These are phyloP conservation scores for Aspergillus hortae DNA, from an alignment of 2,329 filamentous ascomycete species.

Conservation along the genomic window DNA sequence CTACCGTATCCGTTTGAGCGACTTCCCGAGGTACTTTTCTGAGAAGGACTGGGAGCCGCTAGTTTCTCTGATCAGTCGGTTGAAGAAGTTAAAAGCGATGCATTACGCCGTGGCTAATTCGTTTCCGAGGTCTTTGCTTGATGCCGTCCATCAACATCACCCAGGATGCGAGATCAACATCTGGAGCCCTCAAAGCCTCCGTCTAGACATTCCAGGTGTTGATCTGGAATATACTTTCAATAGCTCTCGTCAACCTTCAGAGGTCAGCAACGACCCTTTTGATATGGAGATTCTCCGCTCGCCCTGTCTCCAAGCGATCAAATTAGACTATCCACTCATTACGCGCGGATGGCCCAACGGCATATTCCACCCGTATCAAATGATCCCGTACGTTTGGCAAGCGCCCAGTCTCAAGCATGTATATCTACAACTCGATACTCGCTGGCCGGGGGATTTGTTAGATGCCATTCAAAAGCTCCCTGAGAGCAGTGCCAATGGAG, in stretches of 20 bases:
- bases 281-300: background rate
- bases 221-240: no score
- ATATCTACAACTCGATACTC: background rate
- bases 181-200: conserved; percentile 1
- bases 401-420: background rate
- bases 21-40: background rate
- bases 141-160: conserved; percentile 1
- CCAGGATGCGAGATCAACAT: conserved; percentile 3
- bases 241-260: no score
- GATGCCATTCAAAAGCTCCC: background rate
- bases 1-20: background rate
- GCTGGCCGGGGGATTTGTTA: background rate
- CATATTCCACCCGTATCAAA: no score
- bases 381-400: no score
- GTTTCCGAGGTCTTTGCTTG: conserved; percentile 1
- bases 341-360: background rate
- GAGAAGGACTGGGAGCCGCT: background rate
- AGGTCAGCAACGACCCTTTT: background rate
- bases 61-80: no score
- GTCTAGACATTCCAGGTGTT: background rate
- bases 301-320: background rate
- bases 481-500: no score
- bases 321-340: background rate
- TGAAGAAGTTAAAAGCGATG: no score
- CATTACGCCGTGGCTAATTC: background rate